Conservation (phyloP, 1,284 basidiomycete species). For the Puccinia novopanici region DNA sequence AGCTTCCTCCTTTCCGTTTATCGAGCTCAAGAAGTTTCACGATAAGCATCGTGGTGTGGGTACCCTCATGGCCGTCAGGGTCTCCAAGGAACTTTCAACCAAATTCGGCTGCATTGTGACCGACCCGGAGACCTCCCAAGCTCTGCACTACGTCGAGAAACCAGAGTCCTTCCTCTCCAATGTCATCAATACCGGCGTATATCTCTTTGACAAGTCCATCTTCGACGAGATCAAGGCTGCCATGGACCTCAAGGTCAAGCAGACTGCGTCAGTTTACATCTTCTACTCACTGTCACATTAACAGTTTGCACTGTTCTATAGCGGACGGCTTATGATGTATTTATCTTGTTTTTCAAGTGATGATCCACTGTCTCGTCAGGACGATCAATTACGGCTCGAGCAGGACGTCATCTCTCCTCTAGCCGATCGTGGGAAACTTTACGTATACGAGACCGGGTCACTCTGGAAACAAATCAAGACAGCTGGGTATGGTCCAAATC, state of each 20-base stretch:
- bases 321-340: no score
- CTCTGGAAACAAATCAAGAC: conserved; percentile 65
- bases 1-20: conserved; percentile 61
- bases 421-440: conserved; percentile 62
- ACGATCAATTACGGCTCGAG: conserved; percentile 63
- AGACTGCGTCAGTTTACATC: conserved; percentile 59
- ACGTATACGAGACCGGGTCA: conserved; percentile 62
- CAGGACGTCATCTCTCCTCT: conserved; percentile 64
- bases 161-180: conserved; percentile 63
- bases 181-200: conserved; percentile 61
- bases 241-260: conserved; percentile 63
- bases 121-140: conserved; percentile 60
- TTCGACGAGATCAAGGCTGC: conserved; percentile 64
- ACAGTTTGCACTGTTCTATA: no score
- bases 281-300: no score
- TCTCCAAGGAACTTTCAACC: conserved; percentile 62
- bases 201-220: conserved; percentile 62
- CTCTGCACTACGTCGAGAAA: conserved; percentile 62
- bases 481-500: conserved; percentile 60
- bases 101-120: conserved; percentile 63
- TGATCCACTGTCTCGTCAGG: conserved; percentile 61
- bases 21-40: conserved; percentile 62
- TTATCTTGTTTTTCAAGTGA: no score
- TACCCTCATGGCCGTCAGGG: conserved; percentile 62
- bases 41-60: conserved; percentile 63